Conservation (phyloP, 1,284 basidiomycete genomes). For the Apiotrichum mycotoxinovorans region DNA sequence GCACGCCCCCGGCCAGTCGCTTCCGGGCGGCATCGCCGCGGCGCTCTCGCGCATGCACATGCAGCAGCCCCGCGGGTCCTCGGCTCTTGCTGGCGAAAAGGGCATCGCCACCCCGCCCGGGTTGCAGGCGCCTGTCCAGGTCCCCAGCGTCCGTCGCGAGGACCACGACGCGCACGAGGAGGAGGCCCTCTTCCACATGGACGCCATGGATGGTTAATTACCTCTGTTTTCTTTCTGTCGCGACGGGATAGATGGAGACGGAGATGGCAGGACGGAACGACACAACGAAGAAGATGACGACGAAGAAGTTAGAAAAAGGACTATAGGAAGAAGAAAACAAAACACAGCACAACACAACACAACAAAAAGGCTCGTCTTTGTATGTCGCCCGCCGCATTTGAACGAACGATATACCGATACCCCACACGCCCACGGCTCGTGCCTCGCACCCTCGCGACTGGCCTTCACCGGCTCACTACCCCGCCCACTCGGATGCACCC, state of each 20-base stretch:
- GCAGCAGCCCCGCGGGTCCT: constrained; percentile 19
- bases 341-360: background rate
- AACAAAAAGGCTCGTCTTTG: background rate
- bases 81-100: constrained; percentile 6
- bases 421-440: background rate
- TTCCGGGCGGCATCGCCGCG: constrained; percentile 47
- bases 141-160: constrained; percentile 9
- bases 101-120: too few relatives aligned
- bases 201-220: constrained; percentile 5
- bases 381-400: background rate
- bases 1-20: constrained; percentile 47
- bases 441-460: too few relatives aligned
- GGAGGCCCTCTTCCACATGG: constrained; percentile 26
- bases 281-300: background rate
- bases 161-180: constrained; percentile 23
- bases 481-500: too few relatives aligned
- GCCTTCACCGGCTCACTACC: too few relatives aligned
- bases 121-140: background rate
- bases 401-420: background rate
- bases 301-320: background rate
- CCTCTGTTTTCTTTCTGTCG: too few relatives aligned
- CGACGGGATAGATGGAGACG: too few relatives aligned
- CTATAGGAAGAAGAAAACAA: background rate
- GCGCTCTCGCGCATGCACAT: constrained; percentile 49
- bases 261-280: too few relatives aligned